Evolutionary conservation across 179 eudicot genomes (phyloP).

Genomic region (Camellia oleifera): DNA sequence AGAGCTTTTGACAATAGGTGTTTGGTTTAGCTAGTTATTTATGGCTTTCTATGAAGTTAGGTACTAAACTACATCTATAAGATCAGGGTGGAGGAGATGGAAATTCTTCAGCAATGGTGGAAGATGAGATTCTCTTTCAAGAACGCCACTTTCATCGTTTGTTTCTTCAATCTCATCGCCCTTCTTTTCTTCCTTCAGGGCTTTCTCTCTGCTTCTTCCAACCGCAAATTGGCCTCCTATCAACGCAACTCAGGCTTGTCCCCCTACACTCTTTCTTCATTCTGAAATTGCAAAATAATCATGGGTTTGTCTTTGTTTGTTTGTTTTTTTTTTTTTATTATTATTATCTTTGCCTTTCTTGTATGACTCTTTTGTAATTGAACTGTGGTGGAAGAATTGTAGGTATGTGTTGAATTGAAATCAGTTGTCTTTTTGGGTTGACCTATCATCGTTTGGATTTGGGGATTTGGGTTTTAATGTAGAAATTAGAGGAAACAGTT

Average conservation of each 20-base stretch:
- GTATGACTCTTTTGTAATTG: background rate
- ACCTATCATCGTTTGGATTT: background rate
- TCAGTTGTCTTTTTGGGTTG: background rate
- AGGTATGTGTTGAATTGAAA: background rate
- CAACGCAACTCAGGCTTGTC: conserved; percentile 40
- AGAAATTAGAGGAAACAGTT: background rate
- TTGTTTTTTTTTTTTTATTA: background rate
- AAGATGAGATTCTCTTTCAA: conserved; percentile 59
- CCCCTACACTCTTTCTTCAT: background rate
- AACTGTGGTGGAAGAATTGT: background rate
- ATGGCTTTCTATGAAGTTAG: too few species aligned
- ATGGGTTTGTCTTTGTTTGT: background rate
- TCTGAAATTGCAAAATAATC: background rate
- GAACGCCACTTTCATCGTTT: conserved; percentile 68
- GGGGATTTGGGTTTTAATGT: background rate
- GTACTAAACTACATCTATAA: too few species aligned
- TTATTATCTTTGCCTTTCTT: background rate
- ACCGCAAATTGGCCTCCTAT: conserved; percentile 23
- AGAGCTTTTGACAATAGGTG: too few species aligned
- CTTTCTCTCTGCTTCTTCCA: conserved; percentile 49
- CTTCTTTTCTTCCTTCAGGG: conserved; percentile 61
- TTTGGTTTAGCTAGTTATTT: too few species aligned
- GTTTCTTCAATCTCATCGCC: conserved; percentile 62
- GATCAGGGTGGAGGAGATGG: conserved; percentile 27
- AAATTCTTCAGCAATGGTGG: conserved; percentile 50